phyloP scores from a whole-genome alignment of 1,284 basidiomycete genomes.

The Leccinum ponderosum region DNA sequence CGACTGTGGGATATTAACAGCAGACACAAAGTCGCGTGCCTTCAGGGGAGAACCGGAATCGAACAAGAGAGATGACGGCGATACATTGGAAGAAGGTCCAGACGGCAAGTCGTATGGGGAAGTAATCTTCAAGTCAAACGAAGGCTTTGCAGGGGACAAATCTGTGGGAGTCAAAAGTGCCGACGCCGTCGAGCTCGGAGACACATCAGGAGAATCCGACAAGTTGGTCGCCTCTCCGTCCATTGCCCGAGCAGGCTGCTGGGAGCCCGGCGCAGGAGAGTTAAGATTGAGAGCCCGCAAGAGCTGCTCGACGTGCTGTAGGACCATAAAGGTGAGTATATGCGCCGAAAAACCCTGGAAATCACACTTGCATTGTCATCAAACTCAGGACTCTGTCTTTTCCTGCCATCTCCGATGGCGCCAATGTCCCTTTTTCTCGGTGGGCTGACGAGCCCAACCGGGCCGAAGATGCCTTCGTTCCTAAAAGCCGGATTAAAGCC shows the following conservation, averaged over 20 bases:
- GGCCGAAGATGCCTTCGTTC: slow-evolving; percentile 66
- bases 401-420: slow-evolving; percentile 74
- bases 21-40: slow-evolving; percentile 38
- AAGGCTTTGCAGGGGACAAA: slow-evolving; percentile 57
- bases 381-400: slow-evolving; percentile 55
- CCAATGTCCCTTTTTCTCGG: slow-evolving; percentile 54
- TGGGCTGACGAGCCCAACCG: slow-evolving; percentile 49
- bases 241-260: slow-evolving; percentile 40
- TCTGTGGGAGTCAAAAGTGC: slow-evolving; percentile 68
- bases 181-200: slow-evolving; percentile 65
- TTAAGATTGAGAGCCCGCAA: slow-evolving; percentile 73
- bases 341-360: slow-evolving; percentile 20
- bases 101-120: slow-evolving; percentile 49
- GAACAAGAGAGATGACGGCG: slow-evolving; percentile 40
- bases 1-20: slow-evolving; percentile 32
- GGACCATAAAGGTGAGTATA: slow-evolving; percentile 30
- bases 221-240: slow-evolving; percentile 44
- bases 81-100: slow-evolving; percentile 28
- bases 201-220: slow-evolving; percentile 61
- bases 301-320: slow-evolving; percentile 73
- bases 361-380: slow-evolving; percentile 50
- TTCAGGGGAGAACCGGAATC: slow-evolving; percentile 44
- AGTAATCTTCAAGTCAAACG: slow-evolving; percentile 56
- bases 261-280: slow-evolving; percentile 58
- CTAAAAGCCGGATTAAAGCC: slow-evolving; percentile 29